Base-by-base conservation (phyloP, 768 basidiomycete genomes). In the Agrocybe pediades region DNA sequence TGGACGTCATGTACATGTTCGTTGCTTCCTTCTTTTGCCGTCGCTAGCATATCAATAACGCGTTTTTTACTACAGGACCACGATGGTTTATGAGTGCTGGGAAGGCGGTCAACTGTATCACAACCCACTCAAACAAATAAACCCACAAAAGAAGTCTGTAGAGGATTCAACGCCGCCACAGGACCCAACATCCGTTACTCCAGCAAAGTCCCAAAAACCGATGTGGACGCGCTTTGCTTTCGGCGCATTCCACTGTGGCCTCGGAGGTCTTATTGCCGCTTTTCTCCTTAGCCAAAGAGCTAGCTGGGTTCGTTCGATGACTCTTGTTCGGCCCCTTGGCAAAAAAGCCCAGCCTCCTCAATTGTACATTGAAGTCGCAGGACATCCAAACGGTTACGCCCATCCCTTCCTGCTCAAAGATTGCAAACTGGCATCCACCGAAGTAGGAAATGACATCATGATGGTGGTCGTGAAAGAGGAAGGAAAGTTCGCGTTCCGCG, bases 1-100 rank as follows among this genome's bases (percentile, higher is more conserved):
- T 56, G 44, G 49, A 56, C n/a, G 49, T 51, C 39, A 56, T 51
- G 55, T 51, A 51, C 45, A 56, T 50, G 55, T 56, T 25, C 43
- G 55, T 56, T 21, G 5, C 9, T n/a, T 23, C 17, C 27, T 36
- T 23, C 7, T 24, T 39, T 21, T 9, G 26, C 19, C n/a, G 15
- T 19, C 3, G 9, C 5, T 39, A 15, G 20, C 15, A 41, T 20
- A 3, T 9, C 29, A 6, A 39, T 6, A 27, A 15, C 7, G 26
- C 2, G 8, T 1, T 25, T 9, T 30, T 17, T 20, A 15, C 23
- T 42, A 11, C 30, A 56, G 55, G 45, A 45, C 49, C 25, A 46
- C 39, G 11, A 46, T 56, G 55, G 46, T 41, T 5, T 51, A 47
- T 29, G 55, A 51, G 17, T 56, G 55, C 20, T 41, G 44, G 55